Evolutionary conservation across 768 basidiomycete species (phyloP), one percentile per base, ranked within the genome.

Genomic region (Rhodotorula taiwanensis): DNA sequence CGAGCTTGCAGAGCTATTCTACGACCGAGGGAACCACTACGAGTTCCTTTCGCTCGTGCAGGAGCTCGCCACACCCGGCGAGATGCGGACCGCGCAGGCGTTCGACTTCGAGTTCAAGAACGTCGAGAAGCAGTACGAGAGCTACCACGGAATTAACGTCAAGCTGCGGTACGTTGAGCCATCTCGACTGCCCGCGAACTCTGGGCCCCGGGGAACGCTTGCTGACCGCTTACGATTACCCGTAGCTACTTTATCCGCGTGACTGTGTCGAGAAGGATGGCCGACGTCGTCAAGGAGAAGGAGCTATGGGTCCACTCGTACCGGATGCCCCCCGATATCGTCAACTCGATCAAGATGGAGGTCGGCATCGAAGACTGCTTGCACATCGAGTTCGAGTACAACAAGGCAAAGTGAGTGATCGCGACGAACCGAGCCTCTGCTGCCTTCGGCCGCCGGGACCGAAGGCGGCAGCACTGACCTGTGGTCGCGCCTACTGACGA

Each of bases 261-360:
- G 5, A 86, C 88, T 5, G 86, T 99, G 61, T 88, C 91, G 15
- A 81, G 93, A 53, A 79, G 93, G 71, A 88, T 97, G 81, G 92
- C 91, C 23, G 93, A 97, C 71, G 89, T 93, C 8, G 79, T 82
- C 51, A 94, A 94, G 76, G 95, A 98, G 77, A 86, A 81, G 74
- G 95, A 99, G 66, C 74, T 97, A 25, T 98, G 94, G 94, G 94
- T 98, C 6, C 94, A 99, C 76, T 94, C 89, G 6, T 99, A 87
- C 80, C 87, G 93, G 42, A 97, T 97, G 89, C 95, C 94, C 15
- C 92, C 94, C 59, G 95, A 98, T 76, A 88, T 84, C 73, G 97
- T 95, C 76, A 97, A 94, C 75, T 86, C 89, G 45, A 98, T 98
- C 79, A 97, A 94, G 81, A 98, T 99, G 95, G 95, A 97, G 78